Evolutionary conservation across 768 basidiomycete species (phyloP), one percentile per base, ranked within the genome.

Genomic region (Porpolomopsis calyptriformis): DNA sequence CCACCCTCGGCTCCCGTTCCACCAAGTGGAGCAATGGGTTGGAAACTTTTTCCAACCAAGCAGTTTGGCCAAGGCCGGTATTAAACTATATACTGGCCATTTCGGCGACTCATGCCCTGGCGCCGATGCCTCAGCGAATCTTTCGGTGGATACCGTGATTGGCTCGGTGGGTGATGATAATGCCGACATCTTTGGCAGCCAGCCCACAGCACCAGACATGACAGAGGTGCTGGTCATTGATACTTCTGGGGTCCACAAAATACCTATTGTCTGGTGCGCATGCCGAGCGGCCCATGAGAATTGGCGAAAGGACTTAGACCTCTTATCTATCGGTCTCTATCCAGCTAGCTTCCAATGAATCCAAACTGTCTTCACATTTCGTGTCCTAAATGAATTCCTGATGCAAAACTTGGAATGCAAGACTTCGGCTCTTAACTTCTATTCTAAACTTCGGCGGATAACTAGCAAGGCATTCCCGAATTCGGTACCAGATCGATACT

Each of bases 331-430:
- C 2, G 9, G 26, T 5, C 41, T 58, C 1, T 57, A 50, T 35
- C 49, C 57, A 1, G 47, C 57, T 1, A 52, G 42, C 14, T 39
- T 49, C 2, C 20, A 19, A 0, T 37, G 26, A 16, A 53, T 57
- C n/a, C 33, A 50, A 25, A 52, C 50, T 0, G 55, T 49, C 1
- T 60, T 60, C 20, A 58, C 53, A 2, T 59, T 59, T 33, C 16
- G 37, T 5, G 56, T 55, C 1, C 49, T 59, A 7, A 45, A 61
- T 37, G 10, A 52, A 4, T 57, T 59, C 36, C 26, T 50, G 4
- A 38, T 60, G 3, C 50, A 59, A 14, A 6, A 29, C 1, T 10
- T 60, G 23, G 50, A 57, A 34, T 57, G 58, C 48, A 54, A 54
- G 37, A 52, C 48, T 11, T 43, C 49, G 0, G 48, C 48, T 9